Percentiles rank a stretch among this genome's conserved stretches.
Evolutionary conservation across 2,329 filamentous ascomycete species (phyloP).

Genomic region (Beauveria varroae): DNA sequence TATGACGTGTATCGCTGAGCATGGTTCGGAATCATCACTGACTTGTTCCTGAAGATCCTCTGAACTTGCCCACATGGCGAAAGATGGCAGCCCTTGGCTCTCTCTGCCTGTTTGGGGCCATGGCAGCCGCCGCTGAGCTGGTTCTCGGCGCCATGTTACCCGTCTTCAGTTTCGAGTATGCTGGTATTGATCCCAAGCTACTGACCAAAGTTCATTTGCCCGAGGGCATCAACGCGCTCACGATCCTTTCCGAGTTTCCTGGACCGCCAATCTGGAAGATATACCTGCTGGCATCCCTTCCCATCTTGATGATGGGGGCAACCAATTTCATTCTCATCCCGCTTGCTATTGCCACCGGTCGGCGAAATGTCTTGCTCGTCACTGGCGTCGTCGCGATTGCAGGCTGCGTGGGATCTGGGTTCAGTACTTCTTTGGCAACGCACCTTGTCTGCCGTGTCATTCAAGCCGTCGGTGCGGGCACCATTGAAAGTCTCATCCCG

Average conservation of each 20-base stretch:
- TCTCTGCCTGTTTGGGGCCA: constrained; percentile 25
- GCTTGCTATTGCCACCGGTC: constrained; percentile 28
- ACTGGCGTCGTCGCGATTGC: constrained; percentile 25
- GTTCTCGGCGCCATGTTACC: constrained; percentile 25
- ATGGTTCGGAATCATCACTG: neutral
- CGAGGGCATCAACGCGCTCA: constrained; percentile 20
- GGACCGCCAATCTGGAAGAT: constrained; percentile 23
- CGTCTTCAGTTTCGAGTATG: constrained; percentile 28
- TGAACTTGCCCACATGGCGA: constrained; percentile 1
- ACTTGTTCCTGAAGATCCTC: neutral
- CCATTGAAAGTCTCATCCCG: constrained; percentile 29
- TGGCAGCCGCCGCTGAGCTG: constrained; percentile 9
- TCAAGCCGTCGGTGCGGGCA: constrained; percentile 28
- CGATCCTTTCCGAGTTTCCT: constrained; percentile 23
- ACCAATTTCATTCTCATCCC: constrained; percentile 30
- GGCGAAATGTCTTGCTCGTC: constrained; percentile 28
- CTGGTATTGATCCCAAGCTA: constrained; percentile 24
- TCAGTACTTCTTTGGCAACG: constrained; percentile 21
- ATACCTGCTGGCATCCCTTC: constrained; percentile 25
- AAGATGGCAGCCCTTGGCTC: neutral
- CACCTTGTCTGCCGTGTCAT: constrained; percentile 27
- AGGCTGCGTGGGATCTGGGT: constrained; percentile 29
- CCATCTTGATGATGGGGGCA: constrained; percentile 27
- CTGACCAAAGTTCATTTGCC: constrained; percentile 20
- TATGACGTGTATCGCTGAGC: neutral